Base-by-base conservation (phyloP, 164 flowering plant genomes). In the Vitis rotundifolia region DNA sequence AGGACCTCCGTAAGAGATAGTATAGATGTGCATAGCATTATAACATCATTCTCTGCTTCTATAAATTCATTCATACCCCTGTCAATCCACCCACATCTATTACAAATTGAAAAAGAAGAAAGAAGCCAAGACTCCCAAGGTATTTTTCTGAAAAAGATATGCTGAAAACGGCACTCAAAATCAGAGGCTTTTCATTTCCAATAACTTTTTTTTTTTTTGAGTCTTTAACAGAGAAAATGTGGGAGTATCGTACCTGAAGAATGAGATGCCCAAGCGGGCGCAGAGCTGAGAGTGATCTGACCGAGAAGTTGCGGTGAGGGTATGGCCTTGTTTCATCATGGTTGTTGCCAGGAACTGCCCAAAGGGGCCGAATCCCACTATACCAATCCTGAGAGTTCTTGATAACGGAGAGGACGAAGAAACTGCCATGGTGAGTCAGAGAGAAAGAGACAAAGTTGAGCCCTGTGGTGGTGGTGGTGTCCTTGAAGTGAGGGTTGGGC, bases 291-390 rank as follows among this genome's bases (percentile, higher is more conserved):
- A 84, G 73, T 88, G 57, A 68, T 92, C 91, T 1, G 93, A 71
- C 18, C 90, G 78, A 49, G 97, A 91, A 44, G 87, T 82, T 12
- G 92, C 97, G 0, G 73, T 28, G n/a, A 92, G 44, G 6, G 61
- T 56, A 47, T 90, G 97, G 56, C 95, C 93, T 74, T 90, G 95
- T 52, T 76, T 79, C 31, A 86, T 52, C 76, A 92, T 78, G n/a
- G 87, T 84, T 54, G 75, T 81, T 0, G 91, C 84, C 29, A 92
- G 76, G 75, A 92, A 92, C 67, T 86, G 93, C 0, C 77, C 93
- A 22, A 88, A 92, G 11, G 83, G 60, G 14, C 97, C 97, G 37
- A 88, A 87, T 3, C 97, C 95, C 0, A 92, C 69, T 11, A 92
- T 83, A 11, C 91, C 94, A 18, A 90, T 82, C 67, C 73, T 86